Evolutionary conservation across 306 rosid genomes (phyloP).

Genomic region (Trichosanthes truncata): DNA sequence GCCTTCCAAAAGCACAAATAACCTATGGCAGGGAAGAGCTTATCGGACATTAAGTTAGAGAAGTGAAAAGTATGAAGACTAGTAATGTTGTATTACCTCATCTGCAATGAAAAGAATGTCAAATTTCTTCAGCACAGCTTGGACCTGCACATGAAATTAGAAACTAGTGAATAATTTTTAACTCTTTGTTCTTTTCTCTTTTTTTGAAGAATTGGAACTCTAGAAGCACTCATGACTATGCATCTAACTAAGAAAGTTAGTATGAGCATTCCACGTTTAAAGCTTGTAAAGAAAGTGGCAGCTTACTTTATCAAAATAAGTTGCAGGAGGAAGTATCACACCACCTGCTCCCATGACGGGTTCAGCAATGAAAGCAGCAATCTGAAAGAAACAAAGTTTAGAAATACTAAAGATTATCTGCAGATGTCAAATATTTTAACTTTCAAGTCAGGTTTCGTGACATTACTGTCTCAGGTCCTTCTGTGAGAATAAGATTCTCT

Average conservation of each 20-base stretch:
- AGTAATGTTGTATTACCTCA: slow-evolving; percentile 37
- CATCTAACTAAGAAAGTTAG: not conserved
- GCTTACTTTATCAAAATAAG: slow-evolving; percentile 83
- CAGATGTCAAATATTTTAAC: slow-evolving; percentile 8
- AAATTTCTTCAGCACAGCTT: slow-evolving; percentile 83
- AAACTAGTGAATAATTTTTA: not conserved
- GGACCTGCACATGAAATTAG: slow-evolving; percentile 41
- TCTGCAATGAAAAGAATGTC: slow-evolving; percentile 94
- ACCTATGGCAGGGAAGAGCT: slow-evolving; percentile 40
- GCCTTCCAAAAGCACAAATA: slow-evolving; percentile 93
- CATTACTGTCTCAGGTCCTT: slow-evolving; percentile 88
- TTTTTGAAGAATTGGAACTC: not conserved
- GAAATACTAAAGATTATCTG: not conserved
- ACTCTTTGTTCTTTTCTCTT: not conserved
- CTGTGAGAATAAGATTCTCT: slow-evolving; percentile 75
- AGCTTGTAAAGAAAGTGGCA: not conserved
- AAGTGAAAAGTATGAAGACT: slow-evolving; percentile 9
- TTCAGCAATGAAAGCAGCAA: slow-evolving; percentile 97
- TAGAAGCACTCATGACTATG: not conserved
- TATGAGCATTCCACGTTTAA: not conserved
- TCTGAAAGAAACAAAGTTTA: slow-evolving; percentile 29
- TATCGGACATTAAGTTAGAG: slow-evolving; percentile 5
- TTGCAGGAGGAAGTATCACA: slow-evolving; percentile 75
- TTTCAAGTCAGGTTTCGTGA: slow-evolving; percentile 8
- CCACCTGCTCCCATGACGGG: slow-evolving; percentile 99